phyloP scores from a whole-genome alignment of 768 basidiomycete species.

The Suillus tomentosus region DNA sequence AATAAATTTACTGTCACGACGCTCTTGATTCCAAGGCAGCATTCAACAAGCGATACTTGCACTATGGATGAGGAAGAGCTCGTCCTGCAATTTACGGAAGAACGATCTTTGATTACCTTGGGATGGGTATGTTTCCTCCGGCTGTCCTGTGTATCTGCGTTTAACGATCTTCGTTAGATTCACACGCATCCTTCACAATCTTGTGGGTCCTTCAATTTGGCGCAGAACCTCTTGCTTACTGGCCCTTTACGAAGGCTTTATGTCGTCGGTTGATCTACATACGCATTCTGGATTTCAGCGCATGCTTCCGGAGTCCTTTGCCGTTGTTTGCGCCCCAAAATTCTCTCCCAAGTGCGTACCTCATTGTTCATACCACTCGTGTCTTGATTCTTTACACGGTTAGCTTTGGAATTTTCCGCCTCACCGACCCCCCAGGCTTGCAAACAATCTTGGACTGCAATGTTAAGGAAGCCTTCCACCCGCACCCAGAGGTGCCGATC shows the following conservation, averaged over 20 bases:
- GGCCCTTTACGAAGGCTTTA: slow-evolving; percentile 58
- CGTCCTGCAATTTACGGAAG: slow-evolving; percentile 83
- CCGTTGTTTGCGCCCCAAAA: slow-evolving; percentile 69
- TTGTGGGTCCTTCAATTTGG: slow-evolving; percentile 47
- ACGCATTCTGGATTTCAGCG: slow-evolving; percentile 88
- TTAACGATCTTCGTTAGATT: slow-evolving; percentile 51
- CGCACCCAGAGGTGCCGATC: slow-evolving; percentile 80
- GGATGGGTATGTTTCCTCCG: slow-evolving; percentile 71
- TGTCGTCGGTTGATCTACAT: slow-evolving; percentile 93
- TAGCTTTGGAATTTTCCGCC: slow-evolving; percentile 83
- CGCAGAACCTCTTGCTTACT: slow-evolving; percentile 9
- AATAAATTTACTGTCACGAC: slow-evolving; percentile 74
- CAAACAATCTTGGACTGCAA: slow-evolving; percentile 68
- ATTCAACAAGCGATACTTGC: slow-evolving; percentile 89
- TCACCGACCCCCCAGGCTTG: slow-evolving; percentile 87
- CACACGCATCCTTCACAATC: slow-evolving; percentile 92
- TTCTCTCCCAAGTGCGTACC: slow-evolving; percentile 67
- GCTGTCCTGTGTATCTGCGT: background rate
- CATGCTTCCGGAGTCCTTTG: slow-evolving; percentile 91
- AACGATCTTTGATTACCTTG: slow-evolving; percentile 77
- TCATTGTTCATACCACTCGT: slow-evolving; percentile 10
- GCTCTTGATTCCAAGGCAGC: slow-evolving; percentile 85
- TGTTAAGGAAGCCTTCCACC: slow-evolving; percentile 80
- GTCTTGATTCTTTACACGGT: background rate
- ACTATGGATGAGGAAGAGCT: slow-evolving; percentile 90